Base-by-base conservation (phyloP, 2,329 filamentous ascomycete species). In the Venturiaceae sp. region DNA sequence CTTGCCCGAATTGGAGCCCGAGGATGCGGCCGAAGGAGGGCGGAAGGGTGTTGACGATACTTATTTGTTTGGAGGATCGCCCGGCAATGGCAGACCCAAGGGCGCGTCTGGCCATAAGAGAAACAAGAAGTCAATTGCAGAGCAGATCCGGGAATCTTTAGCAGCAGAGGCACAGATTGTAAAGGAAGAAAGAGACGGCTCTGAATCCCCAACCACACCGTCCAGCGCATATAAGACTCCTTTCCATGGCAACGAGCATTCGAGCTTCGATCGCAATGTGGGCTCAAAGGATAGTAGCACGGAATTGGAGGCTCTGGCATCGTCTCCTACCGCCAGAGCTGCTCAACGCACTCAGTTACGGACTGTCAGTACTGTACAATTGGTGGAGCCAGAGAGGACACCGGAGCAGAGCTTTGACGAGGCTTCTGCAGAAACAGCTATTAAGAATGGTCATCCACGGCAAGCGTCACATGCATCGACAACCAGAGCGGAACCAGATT, bases 1-100 rank as follows among this genome's bases (percentile, higher is more conserved):
- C 63, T 61, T 85, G 47, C 82, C 82, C 0, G 79, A 81, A 53
- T 79, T 78, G 1, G 81, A 84, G 50, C 63, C 68, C 6, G 64
- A 60, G 9, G 66, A 66, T 21, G 61, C 63, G 26, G 52, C 64
- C 5, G 66, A 68, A 37, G 64, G 61, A 2, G 53, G n/a, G 13
- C 62, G 61, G 32, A 46, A 63, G 8, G 75, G 75, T 41, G 70
- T 64, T 11, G 75, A 78, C 64, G 75, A 78, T 61, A 78, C 75
- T 21, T 77, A 75, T 62, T 60, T 77, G 55, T 74, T 74, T 63
- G 72, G 72, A 28, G 72, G 71, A 56, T 59, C 61, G 30, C 57
- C 61, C 16, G 58, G 44, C 8, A 33, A 54, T 55, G 55, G 28
- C 2, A 57, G 23, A 71, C 69, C 7, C 67, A 68, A 55, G 69